These are phyloP conservation scores for Colletotrichum truncatum DNA, from an alignment of 2,329 filamentous ascomycete genomes.

Conservation along the genomic window DNA sequence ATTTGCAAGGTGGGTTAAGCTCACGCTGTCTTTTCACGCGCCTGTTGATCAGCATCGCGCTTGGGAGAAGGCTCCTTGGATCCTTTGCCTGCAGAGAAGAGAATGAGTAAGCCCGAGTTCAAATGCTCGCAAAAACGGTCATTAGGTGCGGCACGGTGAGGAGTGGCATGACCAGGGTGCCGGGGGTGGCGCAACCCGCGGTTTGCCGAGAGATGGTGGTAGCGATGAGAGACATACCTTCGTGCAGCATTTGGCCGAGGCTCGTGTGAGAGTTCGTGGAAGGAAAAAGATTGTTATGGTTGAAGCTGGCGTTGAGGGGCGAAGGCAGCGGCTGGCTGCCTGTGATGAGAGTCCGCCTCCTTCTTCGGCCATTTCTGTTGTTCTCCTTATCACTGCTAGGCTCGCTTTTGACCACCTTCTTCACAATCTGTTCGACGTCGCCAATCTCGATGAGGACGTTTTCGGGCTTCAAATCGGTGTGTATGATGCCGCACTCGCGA, in stretches of 20 bases:
- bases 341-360: constrained; percentile 93
- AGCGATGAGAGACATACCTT: constrained; percentile 63
- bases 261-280: constrained; percentile 74
- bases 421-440: constrained; percentile 98
- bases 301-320: constrained; percentile 92
- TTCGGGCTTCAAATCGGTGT: constrained; percentile 96
- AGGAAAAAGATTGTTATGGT: constrained; percentile 76
- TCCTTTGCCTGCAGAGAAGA: constrained; percentile 40
- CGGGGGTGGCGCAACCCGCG: constrained; percentile 3
- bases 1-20: constrained; percentile 44
- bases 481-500: constrained; percentile 97
- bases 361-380: constrained; percentile 88
- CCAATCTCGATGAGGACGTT: constrained; percentile 99
- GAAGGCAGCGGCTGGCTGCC: constrained; percentile 96
- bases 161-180: background rate
- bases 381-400: constrained; percentile 80
- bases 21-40: constrained; percentile 94
- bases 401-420: constrained; percentile 91
- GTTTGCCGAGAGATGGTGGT: background rate
- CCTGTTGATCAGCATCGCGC: constrained; percentile 74
- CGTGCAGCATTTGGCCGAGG: constrained; percentile 84
- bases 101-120: constrained; percentile 7
- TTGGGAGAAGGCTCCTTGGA: constrained; percentile 58
- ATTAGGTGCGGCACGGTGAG: background rate
- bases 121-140: background rate